Conservation (phyloP, 768 basidiomycete genomes). For the Sistotremastrum niveocremeum region DNA sequence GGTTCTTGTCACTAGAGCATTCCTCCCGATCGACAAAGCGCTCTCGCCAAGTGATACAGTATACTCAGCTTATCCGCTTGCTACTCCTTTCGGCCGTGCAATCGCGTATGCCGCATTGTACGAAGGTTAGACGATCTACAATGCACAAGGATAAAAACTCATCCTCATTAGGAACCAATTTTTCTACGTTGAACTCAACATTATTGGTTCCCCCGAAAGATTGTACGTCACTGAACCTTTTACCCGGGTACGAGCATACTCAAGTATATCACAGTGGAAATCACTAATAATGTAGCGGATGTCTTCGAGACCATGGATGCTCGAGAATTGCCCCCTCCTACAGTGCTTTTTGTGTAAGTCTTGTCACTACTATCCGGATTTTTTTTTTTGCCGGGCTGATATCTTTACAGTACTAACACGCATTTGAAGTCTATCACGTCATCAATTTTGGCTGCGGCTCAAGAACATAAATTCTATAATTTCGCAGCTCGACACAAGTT, state of each 20-base stretch:
- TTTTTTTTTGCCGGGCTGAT: not conserved
- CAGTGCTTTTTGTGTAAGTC: slow-evolving; percentile 49
- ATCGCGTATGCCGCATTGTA: slow-evolving; percentile 69
- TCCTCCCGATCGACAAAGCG: slow-evolving; percentile 61
- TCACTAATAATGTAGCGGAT: too few relatives aligned
- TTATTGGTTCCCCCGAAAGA: too few relatives aligned
- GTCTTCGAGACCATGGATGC: too few relatives aligned
- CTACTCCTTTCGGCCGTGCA: slow-evolving; percentile 66
- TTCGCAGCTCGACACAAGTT: slow-evolving; percentile 73
- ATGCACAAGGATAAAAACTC: too few relatives aligned
- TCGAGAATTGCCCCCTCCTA: slow-evolving; percentile 27
- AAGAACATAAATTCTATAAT: slow-evolving; percentile 38
- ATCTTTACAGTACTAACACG: slow-evolving; percentile 24
- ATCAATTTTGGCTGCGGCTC: slow-evolving; percentile 40
- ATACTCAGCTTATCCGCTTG: slow-evolving; percentile 58
- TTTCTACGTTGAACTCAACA: too few relatives aligned
- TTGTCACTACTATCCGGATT: not conserved
- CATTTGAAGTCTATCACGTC: slow-evolving; percentile 45
- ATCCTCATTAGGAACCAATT: too few relatives aligned
- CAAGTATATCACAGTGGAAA: too few relatives aligned
- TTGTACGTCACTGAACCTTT: too few relatives aligned
- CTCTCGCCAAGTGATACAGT: slow-evolving; percentile 65
- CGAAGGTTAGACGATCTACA: slow-evolving; percentile 28
- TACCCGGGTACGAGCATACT: too few relatives aligned
- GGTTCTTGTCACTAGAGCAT: slow-evolving; percentile 60